Base-by-base conservation (phyloP, 768 basidiomycete genomes). In the Leccinum aurantiacum region DNA sequence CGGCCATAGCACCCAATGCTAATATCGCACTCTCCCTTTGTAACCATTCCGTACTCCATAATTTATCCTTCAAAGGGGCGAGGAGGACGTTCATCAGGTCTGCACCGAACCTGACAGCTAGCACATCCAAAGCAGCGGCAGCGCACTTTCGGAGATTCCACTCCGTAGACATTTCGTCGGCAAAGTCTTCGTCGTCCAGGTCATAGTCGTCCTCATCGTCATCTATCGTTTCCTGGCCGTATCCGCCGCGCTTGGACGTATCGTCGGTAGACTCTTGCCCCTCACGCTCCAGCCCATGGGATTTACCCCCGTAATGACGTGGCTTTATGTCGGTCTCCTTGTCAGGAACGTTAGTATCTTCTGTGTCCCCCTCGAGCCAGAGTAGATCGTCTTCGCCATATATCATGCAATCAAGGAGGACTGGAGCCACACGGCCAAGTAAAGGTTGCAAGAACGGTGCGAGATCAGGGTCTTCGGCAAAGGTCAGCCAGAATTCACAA, bases 141-240 rank as follows among this genome's bases (percentile, higher is more conserved):
- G 95, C 94, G 70, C 97, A 99, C 78, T 99, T 99, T 63, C 97
- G 84, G 61, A 98, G 79, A 76, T 98, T 99, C 97, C 97, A 99
- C 72, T 98, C 95, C 2, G 96, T 96, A 10, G 91, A 90, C 82
- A 93, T 91, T 71, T 98, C 97, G 60, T 98, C 97, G 14, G 94
- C 94, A 65, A 96, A 95, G 22, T 75, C 72, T 60, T 95, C 93
- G 49, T 93, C 90, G 63, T 94, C 89, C 63, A 88, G 80, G 65
- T 95, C 87, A 62, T 92, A 87, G 60, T 95, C 90, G 3, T 95
- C 93, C 3, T 95, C 91, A 0, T 95, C 93, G 0, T 87, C 88
- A 63, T 93, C 90, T 53, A 86, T 77, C 14, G 88, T 86, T 70
- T 93, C 93, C 66, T 91, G 88, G 22, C 89, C 92, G 59, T 90